Conservation (phyloP, 768 basidiomycete species). For the Cystofilobasidium macerans region DNA sequence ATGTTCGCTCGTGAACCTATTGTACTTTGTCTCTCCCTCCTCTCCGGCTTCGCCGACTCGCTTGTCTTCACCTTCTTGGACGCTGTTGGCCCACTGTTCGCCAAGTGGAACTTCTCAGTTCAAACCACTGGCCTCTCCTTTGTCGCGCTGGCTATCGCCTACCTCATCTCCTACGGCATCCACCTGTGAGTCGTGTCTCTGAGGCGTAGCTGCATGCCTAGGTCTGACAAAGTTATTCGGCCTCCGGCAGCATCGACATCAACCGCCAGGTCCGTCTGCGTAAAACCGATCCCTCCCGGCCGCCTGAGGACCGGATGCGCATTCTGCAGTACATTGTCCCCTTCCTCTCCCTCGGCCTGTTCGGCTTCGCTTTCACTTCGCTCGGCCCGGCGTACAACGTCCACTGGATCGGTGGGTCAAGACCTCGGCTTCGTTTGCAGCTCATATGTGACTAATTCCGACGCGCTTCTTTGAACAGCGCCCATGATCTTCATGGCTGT, state of each 20-base stretch:
- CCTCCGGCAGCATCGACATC: constrained; percentile 25
- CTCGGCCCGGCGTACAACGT: constrained; percentile 16
- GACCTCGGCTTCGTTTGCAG: background rate
- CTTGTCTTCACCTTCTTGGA: constrained; percentile 38
- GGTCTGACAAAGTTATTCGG: too few relatives aligned
- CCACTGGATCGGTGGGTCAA: constrained; percentile 24
- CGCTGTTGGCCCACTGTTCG: constrained; percentile 31
- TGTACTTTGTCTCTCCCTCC: constrained; percentile 34
- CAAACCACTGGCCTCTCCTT: constrained; percentile 32
- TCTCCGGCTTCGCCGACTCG: constrained; percentile 36
- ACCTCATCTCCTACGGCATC: constrained; percentile 31
- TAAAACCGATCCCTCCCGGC: constrained; percentile 27
- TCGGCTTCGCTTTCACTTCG: constrained; percentile 29
- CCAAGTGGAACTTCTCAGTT: constrained; percentile 32
- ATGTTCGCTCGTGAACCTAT: constrained; percentile 31
- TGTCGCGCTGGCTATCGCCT: constrained; percentile 33
- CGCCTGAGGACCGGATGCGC: constrained; percentile 32
- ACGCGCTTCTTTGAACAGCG: background rate
- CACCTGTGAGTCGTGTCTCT: constrained; percentile 24
- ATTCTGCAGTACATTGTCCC: constrained; percentile 21
- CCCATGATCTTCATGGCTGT: background rate
- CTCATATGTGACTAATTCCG: too few relatives aligned
- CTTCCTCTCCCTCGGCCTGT: constrained; percentile 16
- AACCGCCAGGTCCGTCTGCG: constrained; percentile 26
- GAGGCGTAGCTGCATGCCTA: too few relatives aligned